These are phyloP conservation scores for Starmerella geochares DNA, from an alignment of 805 yeast species.

Conservation along the genomic window DNA sequence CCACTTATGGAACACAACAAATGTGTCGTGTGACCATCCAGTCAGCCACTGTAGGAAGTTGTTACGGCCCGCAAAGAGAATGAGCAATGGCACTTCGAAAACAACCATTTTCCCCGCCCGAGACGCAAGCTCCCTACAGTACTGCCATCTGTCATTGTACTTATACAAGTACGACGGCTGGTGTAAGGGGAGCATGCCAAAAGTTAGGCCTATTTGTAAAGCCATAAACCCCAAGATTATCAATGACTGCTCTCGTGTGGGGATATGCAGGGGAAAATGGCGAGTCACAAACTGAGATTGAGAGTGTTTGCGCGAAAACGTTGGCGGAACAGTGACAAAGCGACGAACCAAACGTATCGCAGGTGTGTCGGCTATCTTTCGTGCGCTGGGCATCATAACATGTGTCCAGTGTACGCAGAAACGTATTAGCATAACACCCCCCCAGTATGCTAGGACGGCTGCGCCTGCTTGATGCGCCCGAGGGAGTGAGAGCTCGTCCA, in stretches of 20 bases:
- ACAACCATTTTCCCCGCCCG: slow-evolving; percentile 12
- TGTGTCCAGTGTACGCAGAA: slow-evolving; percentile 1
- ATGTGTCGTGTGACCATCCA: slow-evolving; percentile 50
- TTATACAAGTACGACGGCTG: slow-evolving; percentile 8
- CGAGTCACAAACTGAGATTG: neutral
- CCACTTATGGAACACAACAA: slow-evolving; percentile 46
- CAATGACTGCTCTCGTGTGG: slow-evolving; percentile 35
- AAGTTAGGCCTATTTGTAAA: slow-evolving; percentile 29
- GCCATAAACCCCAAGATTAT: slow-evolving; percentile 31
- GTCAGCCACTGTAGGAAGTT: slow-evolving; percentile 51
- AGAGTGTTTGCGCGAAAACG: neutral
- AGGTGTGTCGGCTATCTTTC: neutral
- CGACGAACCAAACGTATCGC: neutral
- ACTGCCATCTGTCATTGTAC: slow-evolving; percentile 2
- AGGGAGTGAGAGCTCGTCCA: neutral
- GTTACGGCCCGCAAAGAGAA: slow-evolving; percentile 53
- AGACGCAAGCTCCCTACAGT: neutral
- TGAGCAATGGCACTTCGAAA: slow-evolving; percentile 25
- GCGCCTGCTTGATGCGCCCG: neutral
- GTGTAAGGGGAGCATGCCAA: slow-evolving; percentile 10
- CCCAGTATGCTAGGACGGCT: slow-evolving; percentile 15
- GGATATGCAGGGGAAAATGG: slow-evolving; percentile 26
- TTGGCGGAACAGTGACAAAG: neutral
- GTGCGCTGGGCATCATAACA: neutral
- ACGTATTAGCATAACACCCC: slow-evolving; percentile 10